Conservation (phyloP, 305 asterid genomes). For the Fraxinus ornus region DNA sequence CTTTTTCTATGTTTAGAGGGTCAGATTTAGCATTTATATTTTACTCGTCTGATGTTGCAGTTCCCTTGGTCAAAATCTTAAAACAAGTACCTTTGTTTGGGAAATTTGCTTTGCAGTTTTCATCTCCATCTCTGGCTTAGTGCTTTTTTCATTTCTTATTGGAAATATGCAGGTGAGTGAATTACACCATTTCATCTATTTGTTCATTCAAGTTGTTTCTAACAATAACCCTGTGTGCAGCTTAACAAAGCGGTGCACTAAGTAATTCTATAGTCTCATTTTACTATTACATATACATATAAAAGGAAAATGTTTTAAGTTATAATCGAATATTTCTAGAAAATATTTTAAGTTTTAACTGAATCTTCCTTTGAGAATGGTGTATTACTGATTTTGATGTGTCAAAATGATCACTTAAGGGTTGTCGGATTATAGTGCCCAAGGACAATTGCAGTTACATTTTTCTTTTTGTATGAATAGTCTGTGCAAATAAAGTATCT, state of each 20-base stretch:
- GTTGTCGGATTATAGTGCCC: neutral
- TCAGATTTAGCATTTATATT: constrained; percentile 16
- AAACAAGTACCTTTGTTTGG: constrained; percentile 84
- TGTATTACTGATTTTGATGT: neutral
- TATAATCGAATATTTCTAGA: neutral
- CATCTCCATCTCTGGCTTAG: constrained; percentile 89
- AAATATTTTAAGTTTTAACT: neutral
- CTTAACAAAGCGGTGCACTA: neutral
- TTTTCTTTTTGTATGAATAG: neutral
- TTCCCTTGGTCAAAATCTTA: constrained; percentile 93
- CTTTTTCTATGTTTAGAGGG: neutral
- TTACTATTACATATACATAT: neutral
- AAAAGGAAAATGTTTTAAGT: neutral
- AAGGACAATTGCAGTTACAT: neutral
- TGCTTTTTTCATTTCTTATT: constrained; percentile 81
- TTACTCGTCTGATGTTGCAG: constrained; percentile 45
- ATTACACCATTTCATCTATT: neutral
- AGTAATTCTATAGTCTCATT: neutral
- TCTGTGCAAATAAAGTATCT: neutral
- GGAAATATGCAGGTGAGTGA: constrained; percentile 91
- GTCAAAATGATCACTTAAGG: neutral
- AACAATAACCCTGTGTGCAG: neutral
- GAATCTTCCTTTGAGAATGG: neutral
- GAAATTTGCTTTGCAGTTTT: constrained; percentile 90
- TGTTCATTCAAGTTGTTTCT: neutral